A percentile compares a stretch with the other conserved stretches of the same genome.
phyloP scores from a whole-genome alignment of 1,284 basidiomycete genomes.

The Cystobasidiaceae sp. region DNA sequence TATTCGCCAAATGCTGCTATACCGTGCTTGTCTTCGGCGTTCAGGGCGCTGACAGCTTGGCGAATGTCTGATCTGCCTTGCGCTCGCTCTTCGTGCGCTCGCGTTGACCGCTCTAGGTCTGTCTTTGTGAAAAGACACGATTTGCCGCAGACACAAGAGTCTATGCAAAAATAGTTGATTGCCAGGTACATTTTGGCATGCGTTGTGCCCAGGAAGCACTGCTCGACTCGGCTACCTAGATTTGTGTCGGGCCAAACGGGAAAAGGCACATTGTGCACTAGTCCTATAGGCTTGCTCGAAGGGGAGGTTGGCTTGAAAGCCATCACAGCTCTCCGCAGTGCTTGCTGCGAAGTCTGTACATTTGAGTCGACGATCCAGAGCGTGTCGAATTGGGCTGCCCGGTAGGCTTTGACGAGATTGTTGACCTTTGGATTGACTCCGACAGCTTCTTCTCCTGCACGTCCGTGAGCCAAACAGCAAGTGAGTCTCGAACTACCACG shows the following conservation, averaged over 20 bases:
- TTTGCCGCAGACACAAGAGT: conserved; percentile 96
- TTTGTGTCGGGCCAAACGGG: conserved; percentile 59
- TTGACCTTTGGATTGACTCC: conserved; percentile 98
- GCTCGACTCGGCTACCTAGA: conserved; percentile 80
- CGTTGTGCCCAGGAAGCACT: conserved; percentile 91
- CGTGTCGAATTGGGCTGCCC: conserved; percentile 75
- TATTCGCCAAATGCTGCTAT: conserved; percentile 75
- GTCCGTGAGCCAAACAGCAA: not conserved
- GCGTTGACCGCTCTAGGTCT: conserved; percentile 61
- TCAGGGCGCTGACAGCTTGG: conserved; percentile 1
- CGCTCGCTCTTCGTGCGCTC: conserved; percentile 32
- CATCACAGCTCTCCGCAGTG: conserved; percentile 79
- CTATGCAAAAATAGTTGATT: conserved; percentile 76
- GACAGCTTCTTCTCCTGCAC: conserved; percentile 51
- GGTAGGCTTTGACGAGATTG: conserved; percentile 82
- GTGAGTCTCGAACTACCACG: not conserved
- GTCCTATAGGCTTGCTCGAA: conserved; percentile 55
- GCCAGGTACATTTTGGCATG: conserved; percentile 99
- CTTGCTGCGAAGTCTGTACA: conserved; percentile 70
- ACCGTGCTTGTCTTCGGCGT: conserved; percentile 46
- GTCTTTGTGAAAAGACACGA: conserved; percentile 89
- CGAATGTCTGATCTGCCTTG: conserved; percentile 12
- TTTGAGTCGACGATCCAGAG: conserved; percentile 97
- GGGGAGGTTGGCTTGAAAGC: conserved; percentile 52
- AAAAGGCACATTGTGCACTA: conserved; percentile 95